phyloP scores from a whole-genome alignment of 106 monocot species.

The Allium fistulosum region DNA sequence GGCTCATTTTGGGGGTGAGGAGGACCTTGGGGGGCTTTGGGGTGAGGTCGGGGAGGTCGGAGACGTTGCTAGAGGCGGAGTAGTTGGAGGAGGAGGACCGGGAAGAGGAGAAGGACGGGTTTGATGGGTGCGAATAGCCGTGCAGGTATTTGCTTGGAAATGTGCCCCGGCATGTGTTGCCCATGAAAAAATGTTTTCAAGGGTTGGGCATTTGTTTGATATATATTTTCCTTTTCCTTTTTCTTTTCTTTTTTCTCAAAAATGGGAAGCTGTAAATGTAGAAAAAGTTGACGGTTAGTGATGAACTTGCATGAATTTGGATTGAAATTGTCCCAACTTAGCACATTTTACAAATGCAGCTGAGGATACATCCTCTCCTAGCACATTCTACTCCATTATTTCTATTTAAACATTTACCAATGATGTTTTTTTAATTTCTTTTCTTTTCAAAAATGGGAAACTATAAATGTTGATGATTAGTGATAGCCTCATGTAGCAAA shows the following conservation, averaged over 20 bases:
- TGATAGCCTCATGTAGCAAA: too few relatives aligned
- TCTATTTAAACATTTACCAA: not conserved
- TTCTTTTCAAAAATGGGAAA: too few relatives aligned
- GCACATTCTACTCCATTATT: not conserved
- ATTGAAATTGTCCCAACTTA: not conserved
- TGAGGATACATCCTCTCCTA: not conserved
- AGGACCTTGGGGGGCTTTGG: not conserved
- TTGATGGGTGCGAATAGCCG: slow-evolving; percentile 7
- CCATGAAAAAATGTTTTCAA: slow-evolving; percentile 10
- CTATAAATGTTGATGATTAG: too few relatives aligned
- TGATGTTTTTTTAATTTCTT: too few relatives aligned
- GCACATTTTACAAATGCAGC: not conserved
- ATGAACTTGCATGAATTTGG: too few relatives aligned
- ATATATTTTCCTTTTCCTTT: not conserved
- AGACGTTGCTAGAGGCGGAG: not conserved
- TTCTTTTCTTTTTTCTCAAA: not conserved
- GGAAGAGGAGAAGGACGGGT: slow-evolving; percentile 4
- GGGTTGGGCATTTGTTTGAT: not conserved
- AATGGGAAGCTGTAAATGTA: not conserved
- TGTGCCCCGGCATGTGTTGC: slow-evolving; percentile 20
- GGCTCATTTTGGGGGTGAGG: slow-evolving; percentile 21
- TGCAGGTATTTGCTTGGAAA: slow-evolving; percentile 16
- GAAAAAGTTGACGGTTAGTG: not conserved
- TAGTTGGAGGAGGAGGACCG: not conserved
- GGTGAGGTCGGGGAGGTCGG: slow-evolving; percentile 4